Conservation (phyloP, 225 moss, liverwort and hornwort species). For the Marchantia polymorpha region DNA sequence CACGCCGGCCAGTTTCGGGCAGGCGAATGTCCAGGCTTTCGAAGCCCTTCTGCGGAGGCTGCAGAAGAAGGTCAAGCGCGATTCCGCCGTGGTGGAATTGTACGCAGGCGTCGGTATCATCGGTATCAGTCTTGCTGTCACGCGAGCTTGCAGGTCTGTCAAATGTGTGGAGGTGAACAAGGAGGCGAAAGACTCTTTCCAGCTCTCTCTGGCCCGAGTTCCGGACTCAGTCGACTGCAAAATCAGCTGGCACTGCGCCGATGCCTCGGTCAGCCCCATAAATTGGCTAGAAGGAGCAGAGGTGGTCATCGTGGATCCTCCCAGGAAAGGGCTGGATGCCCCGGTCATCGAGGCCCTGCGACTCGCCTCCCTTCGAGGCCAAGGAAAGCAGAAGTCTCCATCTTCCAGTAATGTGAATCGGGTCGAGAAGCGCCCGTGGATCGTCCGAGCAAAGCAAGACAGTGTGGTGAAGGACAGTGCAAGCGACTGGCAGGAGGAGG, state of each 20-base stretch:
- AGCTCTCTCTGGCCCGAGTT: constrained; percentile 68
- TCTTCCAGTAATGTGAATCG: constrained; percentile 48
- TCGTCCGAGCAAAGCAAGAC: constrained; percentile 69
- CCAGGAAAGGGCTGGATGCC: constrained; percentile 82
- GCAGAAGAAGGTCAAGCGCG: constrained; percentile 74
- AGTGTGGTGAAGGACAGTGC: constrained; percentile 57
- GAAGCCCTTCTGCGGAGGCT: constrained; percentile 70
- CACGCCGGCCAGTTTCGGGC: constrained; percentile 90
- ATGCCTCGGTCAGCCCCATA: constrained; percentile 82
- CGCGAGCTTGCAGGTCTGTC: constrained; percentile 82
- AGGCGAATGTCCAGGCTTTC: constrained; percentile 90
- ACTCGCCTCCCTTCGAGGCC: constrained; percentile 66
- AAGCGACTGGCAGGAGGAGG: constrained; percentile 45
- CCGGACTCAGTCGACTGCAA: constrained; percentile 69
- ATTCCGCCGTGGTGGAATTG: constrained; percentile 82
- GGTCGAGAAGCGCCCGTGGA: constrained; percentile 95
- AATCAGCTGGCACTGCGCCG: constrained; percentile 97
- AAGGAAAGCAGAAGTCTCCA: constrained; percentile 66
- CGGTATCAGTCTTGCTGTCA: constrained; percentile 85
- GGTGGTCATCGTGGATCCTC: constrained; percentile 85
- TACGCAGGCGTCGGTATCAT: constrained; percentile 96
- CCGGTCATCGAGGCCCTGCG: constrained; percentile 81
- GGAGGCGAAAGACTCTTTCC: constrained; percentile 73
- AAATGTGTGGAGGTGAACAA: constrained; percentile 98
- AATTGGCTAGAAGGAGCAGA: constrained; percentile 89